Evolutionary conservation across 2,329 filamentous ascomycete genomes (phyloP).

Genomic region (Lecanicillium sp.): DNA sequence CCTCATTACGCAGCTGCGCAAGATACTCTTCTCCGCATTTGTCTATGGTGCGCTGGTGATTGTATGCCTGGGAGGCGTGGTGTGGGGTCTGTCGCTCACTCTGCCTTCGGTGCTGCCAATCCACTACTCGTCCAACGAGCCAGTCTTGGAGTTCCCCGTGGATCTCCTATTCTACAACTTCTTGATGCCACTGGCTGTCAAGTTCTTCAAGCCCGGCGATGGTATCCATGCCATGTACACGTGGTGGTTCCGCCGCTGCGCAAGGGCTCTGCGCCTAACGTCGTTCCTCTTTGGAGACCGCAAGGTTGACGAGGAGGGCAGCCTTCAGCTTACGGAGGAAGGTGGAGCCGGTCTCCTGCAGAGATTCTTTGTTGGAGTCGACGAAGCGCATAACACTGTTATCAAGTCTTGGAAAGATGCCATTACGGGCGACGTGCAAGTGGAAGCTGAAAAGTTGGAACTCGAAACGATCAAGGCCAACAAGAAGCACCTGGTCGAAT

Average conservation of each 20-base stretch:
- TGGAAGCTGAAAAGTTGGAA: constrained; percentile 33
- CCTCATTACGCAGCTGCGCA: constrained; percentile 85
- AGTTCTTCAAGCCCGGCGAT: constrained; percentile 78
- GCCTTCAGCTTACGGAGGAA: constrained; percentile 40
- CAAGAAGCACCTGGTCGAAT: constrained; percentile 41
- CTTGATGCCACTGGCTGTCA: constrained; percentile 80
- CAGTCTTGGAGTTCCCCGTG: constrained; percentile 87
- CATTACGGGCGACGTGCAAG: constrained; percentile 43
- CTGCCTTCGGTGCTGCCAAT: constrained; percentile 75
- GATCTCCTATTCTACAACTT: constrained; percentile 97
- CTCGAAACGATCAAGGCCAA: constrained; percentile 30
- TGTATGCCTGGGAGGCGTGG: constrained; percentile 87
- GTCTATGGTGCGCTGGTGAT: constrained; percentile 93
- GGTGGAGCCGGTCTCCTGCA: constrained; percentile 33
- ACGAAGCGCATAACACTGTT: constrained; percentile 35
- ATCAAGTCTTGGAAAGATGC: constrained; percentile 54
- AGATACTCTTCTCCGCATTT: constrained; percentile 92
- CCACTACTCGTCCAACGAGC: constrained; percentile 88
- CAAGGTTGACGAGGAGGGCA: constrained; percentile 73
- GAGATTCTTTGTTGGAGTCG: constrained; percentile 42
- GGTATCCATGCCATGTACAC: constrained; percentile 79
- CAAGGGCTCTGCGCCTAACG: constrained; percentile 70
- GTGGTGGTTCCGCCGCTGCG: constrained; percentile 94
- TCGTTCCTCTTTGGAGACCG: constrained; percentile 91
- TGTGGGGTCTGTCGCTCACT: constrained; percentile 75